Conservation (phyloP, 331 rosid genomes). For the Rosa hybrid region DNA sequence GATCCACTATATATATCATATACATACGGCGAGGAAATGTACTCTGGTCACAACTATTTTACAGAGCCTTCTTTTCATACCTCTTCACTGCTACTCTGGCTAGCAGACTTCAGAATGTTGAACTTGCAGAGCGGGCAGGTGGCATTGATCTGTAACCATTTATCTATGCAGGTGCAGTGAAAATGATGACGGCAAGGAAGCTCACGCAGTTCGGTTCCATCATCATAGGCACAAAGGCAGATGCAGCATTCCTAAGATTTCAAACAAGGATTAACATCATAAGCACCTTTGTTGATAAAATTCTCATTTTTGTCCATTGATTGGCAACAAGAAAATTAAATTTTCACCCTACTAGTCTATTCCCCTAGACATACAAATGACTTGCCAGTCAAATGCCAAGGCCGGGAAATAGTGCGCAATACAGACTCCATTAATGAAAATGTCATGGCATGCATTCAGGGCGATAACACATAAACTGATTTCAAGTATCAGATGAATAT, state of each 20-base stretch:
- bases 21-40: not conserved
- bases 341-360: not conserved
- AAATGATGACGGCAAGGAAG: constrained; percentile 93
- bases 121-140: constrained; percentile 91
- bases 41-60: not conserved
- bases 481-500: not conserved
- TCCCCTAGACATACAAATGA: not conserved
- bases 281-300: not conserved
- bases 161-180: constrained; percentile 80
- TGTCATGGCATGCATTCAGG: not conserved
- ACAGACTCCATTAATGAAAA: not conserved
- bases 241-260: constrained; percentile 69
- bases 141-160: constrained; percentile 78
- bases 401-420: not conserved
- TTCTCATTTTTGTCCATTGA: not conserved
- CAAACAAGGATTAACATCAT: constrained; percentile 24
- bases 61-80: constrained; percentile 38
- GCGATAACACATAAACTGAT: not conserved
- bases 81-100: constrained; percentile 37
- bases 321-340: not conserved
- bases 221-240: constrained; percentile 70
- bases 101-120: constrained; percentile 52
- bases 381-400: not conserved
- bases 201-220: constrained; percentile 70
- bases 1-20: constrained; percentile 6